These are phyloP conservation scores for Penicillium ochrochloron DNA, from an alignment of 495 filamentous ascomycete species.

Conservation along the genomic window DNA sequence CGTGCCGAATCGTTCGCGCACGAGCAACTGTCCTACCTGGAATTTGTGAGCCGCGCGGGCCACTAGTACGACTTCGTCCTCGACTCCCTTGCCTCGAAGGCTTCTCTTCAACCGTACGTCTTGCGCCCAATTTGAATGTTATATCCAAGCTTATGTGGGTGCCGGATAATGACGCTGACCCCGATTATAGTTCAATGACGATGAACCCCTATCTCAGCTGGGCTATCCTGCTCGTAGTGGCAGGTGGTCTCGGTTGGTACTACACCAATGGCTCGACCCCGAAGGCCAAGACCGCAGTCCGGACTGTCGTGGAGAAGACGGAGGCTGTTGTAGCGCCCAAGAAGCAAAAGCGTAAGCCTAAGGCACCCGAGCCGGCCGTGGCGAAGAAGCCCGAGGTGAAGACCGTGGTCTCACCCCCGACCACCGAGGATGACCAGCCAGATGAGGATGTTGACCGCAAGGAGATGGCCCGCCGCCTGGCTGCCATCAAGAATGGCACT, in stretches of 20 bases:
- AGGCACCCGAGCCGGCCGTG: constrained; percentile 37
- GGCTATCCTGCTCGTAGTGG: constrained; percentile 59
- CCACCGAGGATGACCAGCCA: constrained; percentile 49
- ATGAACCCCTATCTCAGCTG: constrained; percentile 60
- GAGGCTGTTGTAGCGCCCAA: constrained; percentile 40
- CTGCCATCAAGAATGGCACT: constrained; percentile 67
- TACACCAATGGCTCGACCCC: constrained; percentile 47
- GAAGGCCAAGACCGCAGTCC: constrained; percentile 41
- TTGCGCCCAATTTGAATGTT: background rate
- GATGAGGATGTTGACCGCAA: constrained; percentile 67
- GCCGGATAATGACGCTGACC: constrained; percentile 21
- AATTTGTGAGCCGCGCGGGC: constrained; percentile 7
- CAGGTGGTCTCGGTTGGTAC: constrained; percentile 53
- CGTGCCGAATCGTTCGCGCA: constrained; percentile 19
- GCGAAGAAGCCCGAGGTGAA: constrained; percentile 40
- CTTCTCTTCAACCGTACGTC: constrained; percentile 22
- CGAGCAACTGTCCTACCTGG: constrained; percentile 22
- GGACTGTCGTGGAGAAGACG: constrained; percentile 40
- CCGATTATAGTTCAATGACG: constrained; percentile 29
- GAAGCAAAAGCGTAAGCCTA: constrained; percentile 50
- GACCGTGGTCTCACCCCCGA: constrained; percentile 44
- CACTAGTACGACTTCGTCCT: background rate
- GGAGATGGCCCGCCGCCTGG: constrained; percentile 74
- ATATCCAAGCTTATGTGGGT: background rate
- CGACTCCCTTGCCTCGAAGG: constrained; percentile 1